These are phyloP conservation scores for Trichoderma sp. DNA, from an alignment of 2,329 filamentous ascomycete species.

Conservation along the genomic window DNA sequence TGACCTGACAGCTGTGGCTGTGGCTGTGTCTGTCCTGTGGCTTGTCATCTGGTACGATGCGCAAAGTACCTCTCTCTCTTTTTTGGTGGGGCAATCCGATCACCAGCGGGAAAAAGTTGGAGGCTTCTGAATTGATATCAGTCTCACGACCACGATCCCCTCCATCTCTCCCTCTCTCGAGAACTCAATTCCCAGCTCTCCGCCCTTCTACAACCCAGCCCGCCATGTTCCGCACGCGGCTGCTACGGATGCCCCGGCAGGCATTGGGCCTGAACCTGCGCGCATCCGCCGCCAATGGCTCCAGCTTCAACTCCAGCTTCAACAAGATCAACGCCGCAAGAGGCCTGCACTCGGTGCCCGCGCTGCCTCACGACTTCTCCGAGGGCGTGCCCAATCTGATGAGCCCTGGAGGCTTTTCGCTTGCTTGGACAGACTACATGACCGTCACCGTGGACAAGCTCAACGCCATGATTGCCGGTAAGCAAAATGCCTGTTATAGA, in stretches of 20 bases:
- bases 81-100: constrained; percentile 8
- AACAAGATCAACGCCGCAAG: constrained; percentile 22
- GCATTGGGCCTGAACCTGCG: constrained; percentile 35
- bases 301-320: background rate
- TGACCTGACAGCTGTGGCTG: background rate
- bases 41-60: background rate
- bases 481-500: constrained; percentile 27
- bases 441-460: constrained; percentile 68
- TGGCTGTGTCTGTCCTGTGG: background rate
- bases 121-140: background rate
- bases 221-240: constrained; percentile 51
- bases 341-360: constrained; percentile 48
- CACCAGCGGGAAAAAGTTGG: constrained; percentile 17
- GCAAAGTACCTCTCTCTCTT: background rate
- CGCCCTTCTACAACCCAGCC: constrained; percentile 9
- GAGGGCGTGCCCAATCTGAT: constrained; percentile 67
- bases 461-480: constrained; percentile 72
- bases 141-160: background rate
- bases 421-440: constrained; percentile 85
- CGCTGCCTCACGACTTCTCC: constrained; percentile 45
- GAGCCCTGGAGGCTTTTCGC: constrained; percentile 64
- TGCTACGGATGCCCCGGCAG: constrained; percentile 52
- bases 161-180: background rate
- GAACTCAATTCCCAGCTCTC: background rate
- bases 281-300: constrained; percentile 31